A percentile compares a stretch with the other conserved stretches of the same genome.
These are phyloP conservation scores for Trichophyton equinum DNA, from an alignment of 2,329 filamentous ascomycete species.

Conservation along the genomic window DNA sequence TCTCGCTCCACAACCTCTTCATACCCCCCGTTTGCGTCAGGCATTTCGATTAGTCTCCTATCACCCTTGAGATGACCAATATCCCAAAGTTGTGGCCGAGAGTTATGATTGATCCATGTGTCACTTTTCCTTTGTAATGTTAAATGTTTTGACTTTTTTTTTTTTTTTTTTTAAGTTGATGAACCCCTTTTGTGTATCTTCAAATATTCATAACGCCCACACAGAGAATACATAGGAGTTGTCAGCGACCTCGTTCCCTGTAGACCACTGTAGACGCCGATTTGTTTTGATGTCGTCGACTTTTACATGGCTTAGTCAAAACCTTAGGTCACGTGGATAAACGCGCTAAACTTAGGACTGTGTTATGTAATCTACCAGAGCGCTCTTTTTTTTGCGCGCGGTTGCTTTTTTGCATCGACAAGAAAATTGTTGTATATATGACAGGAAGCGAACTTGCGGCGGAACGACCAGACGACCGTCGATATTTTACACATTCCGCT, in stretches of 20 bases:
- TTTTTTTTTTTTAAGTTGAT: constrained; percentile 1
- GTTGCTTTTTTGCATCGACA: no score
- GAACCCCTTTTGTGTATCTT: background rate
- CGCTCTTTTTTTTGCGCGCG: no score
- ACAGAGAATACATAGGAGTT: background rate
- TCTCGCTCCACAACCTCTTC: background rate
- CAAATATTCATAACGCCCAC: background rate
- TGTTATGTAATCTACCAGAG: no score
- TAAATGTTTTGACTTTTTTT: background rate
- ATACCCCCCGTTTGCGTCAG: constrained; percentile 1
- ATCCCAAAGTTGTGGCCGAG: background rate
- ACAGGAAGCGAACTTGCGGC: no score
- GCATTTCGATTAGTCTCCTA: background rate
- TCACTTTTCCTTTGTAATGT: background rate
- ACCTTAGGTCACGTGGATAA: background rate
- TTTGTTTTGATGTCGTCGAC: background rate
- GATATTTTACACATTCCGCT: no score
- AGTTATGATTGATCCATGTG: background rate
- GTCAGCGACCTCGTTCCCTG: background rate
- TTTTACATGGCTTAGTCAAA: no score
- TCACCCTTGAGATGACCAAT: background rate
- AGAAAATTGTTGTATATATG: no score
- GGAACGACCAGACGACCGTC: no score
- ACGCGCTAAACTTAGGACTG: no score
- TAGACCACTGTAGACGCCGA: background rate